Evolutionary conservation across 2,329 filamentous ascomycete genomes (phyloP).

Genomic region (Ascochyta viciae-villosae): DNA sequence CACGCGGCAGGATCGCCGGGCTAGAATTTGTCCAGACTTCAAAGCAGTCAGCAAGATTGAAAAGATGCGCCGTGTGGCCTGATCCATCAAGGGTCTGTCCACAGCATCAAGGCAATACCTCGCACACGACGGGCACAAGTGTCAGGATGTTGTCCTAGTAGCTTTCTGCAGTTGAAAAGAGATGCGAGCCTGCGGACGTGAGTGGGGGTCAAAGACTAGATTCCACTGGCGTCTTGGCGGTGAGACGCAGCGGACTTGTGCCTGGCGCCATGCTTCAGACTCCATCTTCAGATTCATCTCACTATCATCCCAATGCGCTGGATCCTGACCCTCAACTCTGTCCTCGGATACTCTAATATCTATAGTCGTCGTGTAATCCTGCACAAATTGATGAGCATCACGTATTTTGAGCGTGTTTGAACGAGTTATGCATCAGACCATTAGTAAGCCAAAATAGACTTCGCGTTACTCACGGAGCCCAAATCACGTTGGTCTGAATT

Average conservation of each 20-base stretch:
- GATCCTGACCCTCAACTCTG: too few relatives aligned
- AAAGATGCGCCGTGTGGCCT: neutral
- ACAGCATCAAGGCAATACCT: neutral
- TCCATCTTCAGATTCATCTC: too few relatives aligned
- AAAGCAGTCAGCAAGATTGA: neutral
- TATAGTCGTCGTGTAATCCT: too few relatives aligned
- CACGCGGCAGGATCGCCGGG: slow-evolving; percentile 6
- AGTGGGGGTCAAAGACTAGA: neutral
- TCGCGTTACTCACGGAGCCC: too few relatives aligned
- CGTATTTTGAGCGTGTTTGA: too few relatives aligned
- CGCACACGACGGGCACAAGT: neutral
- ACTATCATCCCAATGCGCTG: too few relatives aligned
- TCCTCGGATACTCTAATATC: too few relatives aligned
- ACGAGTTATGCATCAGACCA: too few relatives aligned
- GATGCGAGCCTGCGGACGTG: neutral
- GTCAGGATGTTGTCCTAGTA: neutral
- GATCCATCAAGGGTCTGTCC: neutral
- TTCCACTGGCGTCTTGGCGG: neutral
- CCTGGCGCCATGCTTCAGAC: too few relatives aligned
- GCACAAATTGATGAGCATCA: too few relatives aligned
- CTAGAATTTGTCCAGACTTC: neutral
- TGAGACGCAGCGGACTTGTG: neutral
- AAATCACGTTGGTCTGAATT: too few relatives aligned
- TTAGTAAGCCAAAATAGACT: too few relatives aligned
- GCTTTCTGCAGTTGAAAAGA: neutral